A percentile compares a stretch with the other conserved stretches of the same genome.
Evolutionary conservation across 768 basidiomycete genomes (phyloP).

Genomic region (Astraeus odoratus): DNA sequence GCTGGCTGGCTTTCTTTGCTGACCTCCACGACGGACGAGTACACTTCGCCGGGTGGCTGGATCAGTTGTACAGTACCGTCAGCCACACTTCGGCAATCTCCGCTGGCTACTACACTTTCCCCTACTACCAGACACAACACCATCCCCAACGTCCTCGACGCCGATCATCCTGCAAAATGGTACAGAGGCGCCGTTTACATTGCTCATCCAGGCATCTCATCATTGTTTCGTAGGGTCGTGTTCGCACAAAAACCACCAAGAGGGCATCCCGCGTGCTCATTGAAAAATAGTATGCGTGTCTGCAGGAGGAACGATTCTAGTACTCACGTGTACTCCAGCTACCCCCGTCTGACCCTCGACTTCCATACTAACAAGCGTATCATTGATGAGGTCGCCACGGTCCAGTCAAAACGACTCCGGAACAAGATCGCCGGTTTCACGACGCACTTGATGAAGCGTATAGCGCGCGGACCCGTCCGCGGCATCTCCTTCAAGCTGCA

Average conservation of each 20-base stretch:
- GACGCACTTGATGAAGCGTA: conserved; percentile 99
- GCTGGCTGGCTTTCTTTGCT: too few species aligned
- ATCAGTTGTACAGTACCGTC: conserved; percentile 29
- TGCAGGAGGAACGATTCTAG: background rate
- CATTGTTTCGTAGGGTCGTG: conserved; percentile 70
- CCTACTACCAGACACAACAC: conserved; percentile 6
- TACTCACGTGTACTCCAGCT: conserved; percentile 42
- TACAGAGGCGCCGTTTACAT: conserved; percentile 22
- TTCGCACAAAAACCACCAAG: conserved; percentile 99
- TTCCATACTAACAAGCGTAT: conserved; percentile 99
- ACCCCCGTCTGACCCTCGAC: conserved; percentile 97
- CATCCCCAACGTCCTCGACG: conserved; percentile 20
- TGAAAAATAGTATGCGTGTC: conserved; percentile 86
- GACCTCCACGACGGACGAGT: too few species aligned
- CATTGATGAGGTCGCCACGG: conserved; percentile 94
- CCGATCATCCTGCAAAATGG: conserved; percentile 40
- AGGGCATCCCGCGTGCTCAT: conserved; percentile 98
- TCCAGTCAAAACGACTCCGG: conserved; percentile 97
- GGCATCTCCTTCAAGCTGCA: conserved; percentile 99
- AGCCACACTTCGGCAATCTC: conserved; percentile 25
- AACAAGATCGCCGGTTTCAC: conserved; percentile 99
- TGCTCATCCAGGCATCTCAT: conserved; percentile 3
- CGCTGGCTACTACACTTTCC: conserved; percentile 3
- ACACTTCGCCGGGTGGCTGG: conserved; percentile 5
- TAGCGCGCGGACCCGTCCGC: conserved; percentile 95